Evolutionary conservation across 495 filamentous ascomycete genomes (phyloP), one percentile per base, ranked within the genome.

Genomic region (Annulohypoxylon moriforme): DNA sequence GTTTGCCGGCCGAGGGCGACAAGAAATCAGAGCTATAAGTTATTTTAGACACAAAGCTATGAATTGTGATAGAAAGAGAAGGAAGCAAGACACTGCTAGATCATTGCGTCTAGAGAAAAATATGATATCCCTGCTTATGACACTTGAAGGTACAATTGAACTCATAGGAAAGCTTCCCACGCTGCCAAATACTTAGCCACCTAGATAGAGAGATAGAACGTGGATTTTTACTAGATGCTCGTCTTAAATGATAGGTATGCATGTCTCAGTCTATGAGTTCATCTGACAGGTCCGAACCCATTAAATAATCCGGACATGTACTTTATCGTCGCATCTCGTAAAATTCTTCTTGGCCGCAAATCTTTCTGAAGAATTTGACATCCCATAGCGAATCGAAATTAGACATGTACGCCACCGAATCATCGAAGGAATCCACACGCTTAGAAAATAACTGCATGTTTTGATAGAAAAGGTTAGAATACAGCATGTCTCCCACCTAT

Each of bases 1-100:
- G 81, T 18, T 79, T 97, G 49, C 90, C 92, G 4, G 76, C 81
- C 0, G 66, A 84, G 31, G 83, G 77, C 24, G 81, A 82, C 24
- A 79, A 78, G 47, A 83, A 81, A 73, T 74, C 81, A n/a, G 82
- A 83, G 65, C 69, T 83, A 31, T 83, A 52, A 77, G 36, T 6
- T 38, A 46, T 29, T 27, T 27, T 20, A 24, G 3, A 9, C 16
- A 24, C 22, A 34, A 10, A 33, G 18, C 22, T 20, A 20, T 13
- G 42, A 52, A 20, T n/a, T 22, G 3, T 33, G 40, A 46, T 18
- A 52, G 14, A 7, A 20, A 10, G 18, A 53, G 20, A 9, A 42
- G 64, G 14, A 8, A 5, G 33, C 16, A 44, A 57, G 40, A 50
- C 16, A 20, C 16, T 29, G 14, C 27, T 65, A 46, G n/a, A 46